Evolutionary conservation across 2,329 filamentous ascomycete genomes (phyloP).

Genomic region (Cladosporium halotolerans): DNA sequence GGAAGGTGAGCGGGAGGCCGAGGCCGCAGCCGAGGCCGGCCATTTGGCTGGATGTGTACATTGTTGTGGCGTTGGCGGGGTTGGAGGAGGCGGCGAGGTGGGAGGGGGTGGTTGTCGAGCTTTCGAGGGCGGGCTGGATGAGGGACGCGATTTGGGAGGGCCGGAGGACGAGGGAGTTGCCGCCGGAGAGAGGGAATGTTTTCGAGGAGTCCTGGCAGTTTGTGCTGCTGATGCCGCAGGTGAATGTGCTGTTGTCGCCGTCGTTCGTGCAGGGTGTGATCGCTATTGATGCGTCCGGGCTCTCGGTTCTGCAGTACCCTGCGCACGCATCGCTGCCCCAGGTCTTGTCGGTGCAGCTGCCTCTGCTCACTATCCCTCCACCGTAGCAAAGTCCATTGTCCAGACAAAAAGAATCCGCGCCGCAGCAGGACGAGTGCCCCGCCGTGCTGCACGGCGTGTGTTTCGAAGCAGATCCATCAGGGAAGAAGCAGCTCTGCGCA

Average conservation of each 20-base stretch:
- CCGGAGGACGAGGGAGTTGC: conserved; percentile 23
- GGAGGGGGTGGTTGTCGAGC: conserved; percentile 10
- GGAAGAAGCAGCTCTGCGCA: conserved; percentile 12
- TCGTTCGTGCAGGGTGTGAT: conserved; percentile 23
- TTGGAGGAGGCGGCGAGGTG: background rate
- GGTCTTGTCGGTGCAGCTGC: conserved; percentile 28
- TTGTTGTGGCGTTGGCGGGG: background rate
- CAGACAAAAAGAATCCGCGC: conserved; percentile 25
- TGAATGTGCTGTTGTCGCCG: conserved; percentile 22
- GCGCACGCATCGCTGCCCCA: conserved; percentile 27
- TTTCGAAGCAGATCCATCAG: conserved; percentile 9
- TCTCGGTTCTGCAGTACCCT: conserved; percentile 22
- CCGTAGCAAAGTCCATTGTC: conserved; percentile 29
- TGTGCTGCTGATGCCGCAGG: conserved; percentile 25
- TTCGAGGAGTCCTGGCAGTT: conserved; percentile 19
- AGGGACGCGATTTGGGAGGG: conserved; percentile 24
- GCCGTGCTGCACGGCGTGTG: conserved; percentile 5
- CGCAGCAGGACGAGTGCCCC: conserved; percentile 23
- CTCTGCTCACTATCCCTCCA: conserved; percentile 24
- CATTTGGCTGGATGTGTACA: conserved; percentile 24
- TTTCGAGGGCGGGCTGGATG: conserved; percentile 17
- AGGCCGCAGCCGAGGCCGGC: conserved; percentile 25
- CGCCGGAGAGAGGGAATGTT: conserved; percentile 23
- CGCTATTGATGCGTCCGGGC: conserved; percentile 14
- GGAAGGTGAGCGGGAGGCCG: conserved; percentile 24